A percentile compares a stretch with the other conserved stretches of the same genome.
Evolutionary conservation across 2,329 filamentous ascomycete genomes (phyloP).

Genomic region (Penicillium sclerotiorum): DNA sequence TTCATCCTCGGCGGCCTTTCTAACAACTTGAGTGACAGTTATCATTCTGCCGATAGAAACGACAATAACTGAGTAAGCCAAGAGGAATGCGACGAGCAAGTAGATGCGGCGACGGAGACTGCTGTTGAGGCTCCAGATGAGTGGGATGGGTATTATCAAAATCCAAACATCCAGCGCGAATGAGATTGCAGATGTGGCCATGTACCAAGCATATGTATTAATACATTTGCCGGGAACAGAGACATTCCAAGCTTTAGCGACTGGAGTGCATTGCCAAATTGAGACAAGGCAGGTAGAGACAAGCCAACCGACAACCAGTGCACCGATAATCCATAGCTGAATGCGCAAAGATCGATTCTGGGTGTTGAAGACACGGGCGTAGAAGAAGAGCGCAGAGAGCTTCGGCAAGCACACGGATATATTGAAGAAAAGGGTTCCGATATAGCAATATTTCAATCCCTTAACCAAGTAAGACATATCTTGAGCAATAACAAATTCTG

Average conservation of each 20-base stretch:
- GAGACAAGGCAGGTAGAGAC: neutral
- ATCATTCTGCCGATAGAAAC: neutral
- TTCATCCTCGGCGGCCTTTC: neutral
- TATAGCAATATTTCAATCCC: neutral
- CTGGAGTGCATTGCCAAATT: neutral
- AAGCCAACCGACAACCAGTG: neutral
- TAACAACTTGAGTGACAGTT: neutral
- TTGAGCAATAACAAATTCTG: neutral
- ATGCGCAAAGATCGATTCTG: neutral
- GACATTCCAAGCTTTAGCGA: neutral
- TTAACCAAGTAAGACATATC: neutral
- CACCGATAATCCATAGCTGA: neutral
- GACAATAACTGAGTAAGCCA: neutral
- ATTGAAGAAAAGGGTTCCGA: neutral
- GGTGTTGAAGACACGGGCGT: neutral
- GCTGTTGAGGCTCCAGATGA: neutral
- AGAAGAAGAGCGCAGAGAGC: neutral
- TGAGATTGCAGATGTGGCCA: neutral
- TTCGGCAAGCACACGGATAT: neutral
- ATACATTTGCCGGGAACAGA: neutral
- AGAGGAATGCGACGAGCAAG: neutral
- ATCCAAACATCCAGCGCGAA: neutral
- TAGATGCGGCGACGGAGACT: neutral
- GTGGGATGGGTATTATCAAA: neutral
- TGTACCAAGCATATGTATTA: neutral